Evolutionary conservation across 148 eudicot genomes (phyloP), one percentile per base, ranked within the genome.

Genomic region (Rhododendron williamsianum): DNA sequence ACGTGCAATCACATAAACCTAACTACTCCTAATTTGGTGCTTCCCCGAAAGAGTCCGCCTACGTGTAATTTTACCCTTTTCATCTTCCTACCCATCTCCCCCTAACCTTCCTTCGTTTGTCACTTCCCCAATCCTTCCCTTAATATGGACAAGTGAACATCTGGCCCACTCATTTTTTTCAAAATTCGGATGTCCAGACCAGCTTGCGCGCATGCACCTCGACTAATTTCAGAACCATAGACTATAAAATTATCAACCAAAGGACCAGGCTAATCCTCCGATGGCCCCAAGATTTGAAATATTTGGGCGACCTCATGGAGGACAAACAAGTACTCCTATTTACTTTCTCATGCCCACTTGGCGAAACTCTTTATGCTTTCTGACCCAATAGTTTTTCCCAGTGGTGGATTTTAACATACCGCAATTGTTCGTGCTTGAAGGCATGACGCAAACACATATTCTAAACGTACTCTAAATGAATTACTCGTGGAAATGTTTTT

Each of bases 21-120:
- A 73, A 73, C 77, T 5, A 30, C 11, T 23, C 30, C 35, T 41
- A 71, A 1, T 74, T 74, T 74, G 46, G 43, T 96, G 98, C 98
- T 96, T 93, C 80, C 81, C 91, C 6, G 96, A 94, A 3, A 96
- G 87, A 93, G 94, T 76, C 95, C 94, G 36, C 41, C 41, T 3
- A 38, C 41, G 41, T 38, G 41, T 38, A 38, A 38, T 38, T 38
- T 38, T 38, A 3, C 41, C 45, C 45, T 5, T 41, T 41, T 41
- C 45, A 41, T 96, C 95, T 12, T 96, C 98, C 6, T 93, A 96
- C 91, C 95, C 98, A 7, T 54, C 60, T 54, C 21, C 71, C 30
- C 71, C 71, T n/a, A 63, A 63, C 71, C 71, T 63, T 63, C 71
- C 71, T 63, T 23, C 12, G 11, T 63, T 63, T 63, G 27, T 9